Percentiles rank a stretch among this genome's conserved stretches.
phyloP scores from a whole-genome alignment of 2,329 filamentous ascomycete genomes.

The Alternaria sp. region DNA sequence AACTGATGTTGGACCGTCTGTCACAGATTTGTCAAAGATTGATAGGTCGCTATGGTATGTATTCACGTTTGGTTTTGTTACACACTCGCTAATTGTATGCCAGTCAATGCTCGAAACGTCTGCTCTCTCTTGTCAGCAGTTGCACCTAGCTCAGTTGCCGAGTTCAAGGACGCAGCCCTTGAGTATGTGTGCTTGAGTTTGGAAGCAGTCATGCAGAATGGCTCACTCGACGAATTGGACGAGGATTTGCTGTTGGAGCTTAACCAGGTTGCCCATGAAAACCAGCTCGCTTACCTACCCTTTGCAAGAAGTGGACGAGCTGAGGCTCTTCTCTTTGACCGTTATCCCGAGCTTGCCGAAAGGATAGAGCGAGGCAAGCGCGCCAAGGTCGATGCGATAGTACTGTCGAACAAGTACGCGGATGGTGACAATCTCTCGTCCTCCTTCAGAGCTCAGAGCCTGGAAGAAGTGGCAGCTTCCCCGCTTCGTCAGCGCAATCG shows the following conservation, averaged over 20 bases:
- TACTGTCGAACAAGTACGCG: slow-evolving; percentile 67
- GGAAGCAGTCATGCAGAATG: slow-evolving; percentile 90
- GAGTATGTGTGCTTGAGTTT: slow-evolving; percentile 93
- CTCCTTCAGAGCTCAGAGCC: slow-evolving; percentile 67
- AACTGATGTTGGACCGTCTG: slow-evolving; percentile 91
- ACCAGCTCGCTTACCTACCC: slow-evolving; percentile 79
- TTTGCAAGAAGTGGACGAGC: slow-evolving; percentile 78
- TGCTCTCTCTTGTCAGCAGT: slow-evolving; percentile 85
- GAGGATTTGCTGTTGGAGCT: slow-evolving; percentile 81
- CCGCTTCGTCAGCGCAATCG: slow-evolving; percentile 54
- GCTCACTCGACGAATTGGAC: slow-evolving; percentile 84
- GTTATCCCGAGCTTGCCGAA: slow-evolving; percentile 66
- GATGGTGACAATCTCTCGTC: slow-evolving; percentile 71
- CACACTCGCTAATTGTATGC: slow-evolving; percentile 7
- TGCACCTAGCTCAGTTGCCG: slow-evolving; percentile 78
- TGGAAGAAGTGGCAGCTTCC: slow-evolving; percentile 66
- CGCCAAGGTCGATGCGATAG: slow-evolving; percentile 77
- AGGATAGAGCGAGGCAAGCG: slow-evolving; percentile 73
- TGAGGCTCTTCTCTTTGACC: slow-evolving; percentile 69
- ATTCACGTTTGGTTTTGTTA: slow-evolving; percentile 19
- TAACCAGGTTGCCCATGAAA: slow-evolving; percentile 78
- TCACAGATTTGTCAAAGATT: slow-evolving; percentile 88
- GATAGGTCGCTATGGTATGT: slow-evolving; percentile 76
- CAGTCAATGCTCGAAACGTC: slow-evolving; percentile 70
- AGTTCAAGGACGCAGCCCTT: slow-evolving; percentile 86